Evolutionary conservation across 148 eudicot species (phyloP), one percentile per base, ranked within the genome.

Genomic region (Agrostemma githago): DNA sequence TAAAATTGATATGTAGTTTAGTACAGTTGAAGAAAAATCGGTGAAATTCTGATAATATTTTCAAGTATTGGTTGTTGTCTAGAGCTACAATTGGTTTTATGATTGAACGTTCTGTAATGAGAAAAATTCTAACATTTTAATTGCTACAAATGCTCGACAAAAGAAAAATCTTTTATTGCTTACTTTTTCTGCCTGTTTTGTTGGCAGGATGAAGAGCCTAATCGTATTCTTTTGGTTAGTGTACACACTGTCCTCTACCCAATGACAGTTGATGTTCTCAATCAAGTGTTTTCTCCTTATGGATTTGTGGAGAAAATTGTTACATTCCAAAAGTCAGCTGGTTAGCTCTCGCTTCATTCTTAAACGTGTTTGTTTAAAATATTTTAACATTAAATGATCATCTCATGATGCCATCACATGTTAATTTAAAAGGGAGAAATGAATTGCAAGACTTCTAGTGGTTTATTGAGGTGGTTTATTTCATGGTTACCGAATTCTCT

Each of bases 241-340:
- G 62, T 83, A 59, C 85, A 83, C 80, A 82, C 70, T 16, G 79
- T 83, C 60, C 68, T 83, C 44, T 83, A 83, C 44, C 85, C 82
- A 21, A 80, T 83, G 71, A 83, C 85, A 9, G 85, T 79, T 58
- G 85, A 83, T 64, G 85, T 83, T 62, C 85, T 83, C 43, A 79
- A 83, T 37, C 83, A 83, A 80, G 85, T 83, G 63, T 83, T 83
- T 67, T 74, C 85, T 61, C 76, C 85, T 1, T 59, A 79, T 53
- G 85, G 85, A 46, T 83, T 77, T 80, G 85, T 83, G 80, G 85
- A 83, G 80, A 83, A 83, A 79, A 65, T 83, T 70, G 83, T 79
- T 21, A 83, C 85, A 16, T 83, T 83, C 62, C 85, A 83, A 78
- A 83, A 83, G 74, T 83, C 83, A 77, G 85, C 85, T 51, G 85